Evolutionary conservation across 108 stramenopile genomes (phyloP), one percentile per base, ranked within the genome.

Genomic region (Cyclostephanos tholiformis): DNA sequence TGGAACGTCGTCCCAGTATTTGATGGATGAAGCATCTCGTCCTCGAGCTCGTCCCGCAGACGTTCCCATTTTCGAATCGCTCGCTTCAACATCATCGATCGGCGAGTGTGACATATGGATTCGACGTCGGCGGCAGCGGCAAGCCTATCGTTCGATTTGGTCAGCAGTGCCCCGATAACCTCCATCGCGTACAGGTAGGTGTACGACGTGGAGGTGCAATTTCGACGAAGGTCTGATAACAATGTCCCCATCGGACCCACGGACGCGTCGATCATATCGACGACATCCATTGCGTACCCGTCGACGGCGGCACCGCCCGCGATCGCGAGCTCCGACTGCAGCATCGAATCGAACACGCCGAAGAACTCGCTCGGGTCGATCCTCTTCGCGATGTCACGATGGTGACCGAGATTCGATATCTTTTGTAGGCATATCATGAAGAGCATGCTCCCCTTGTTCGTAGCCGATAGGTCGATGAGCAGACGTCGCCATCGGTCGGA

Each of bases 301-400:
- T 84, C 69, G 7, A 90, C 85, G 4, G 87, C 84, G 39, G 86
- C 51, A 38, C 75, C 85, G 0, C 85, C 94, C 39, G 86, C 71
- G 9, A 88, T 69, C 10, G 87, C 38, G 3, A 95, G 69, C 72
- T 95, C 94, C 10, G 87, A 89, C 38, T 68, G 58, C 25, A 95
- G 66, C 90, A 95, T 92, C 13, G 88, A 84, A 72, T 87, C 87
- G 50, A 91, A 91, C 5, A 95, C 94, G 1, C 88, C 76, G 80
- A 95, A 95, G 57, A 92, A 90, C 58, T 95, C 94, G 11, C 88
- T 89, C 66, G 91, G 94, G 50, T 95, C 89, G 62, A 95, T 89
- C 46, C 94, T 65, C 46, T 87, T 82, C 14, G 91, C 90, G 50
- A 95, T 92, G 60, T 89, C 94, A 39, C 94, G 79, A 75, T 95